Evolutionary conservation across 2,329 filamentous ascomycete genomes (phyloP), one percentile per base, ranked within the genome.

Genomic region (Xylaria sp.): DNA sequence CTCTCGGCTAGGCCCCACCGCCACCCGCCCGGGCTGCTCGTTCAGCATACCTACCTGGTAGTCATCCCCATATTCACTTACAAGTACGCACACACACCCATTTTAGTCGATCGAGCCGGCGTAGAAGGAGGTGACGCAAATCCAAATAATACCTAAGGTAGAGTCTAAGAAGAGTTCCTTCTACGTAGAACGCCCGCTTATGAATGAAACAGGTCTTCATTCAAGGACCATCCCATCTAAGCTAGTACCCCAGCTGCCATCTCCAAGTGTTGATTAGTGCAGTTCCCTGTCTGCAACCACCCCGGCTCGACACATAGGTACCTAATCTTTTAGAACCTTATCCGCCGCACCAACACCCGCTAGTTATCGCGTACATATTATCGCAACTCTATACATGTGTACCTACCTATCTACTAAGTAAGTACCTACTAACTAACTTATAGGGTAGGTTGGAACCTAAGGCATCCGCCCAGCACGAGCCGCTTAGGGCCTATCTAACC

Each of bases 401-500:
- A 31, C 28, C 28, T 38, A 36, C 17, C 51, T n/a, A 36, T 31
- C 51, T 17, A n/a, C n/a, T n/a, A n/a, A n/a, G n/a, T n/a, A 59
- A 13, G 33, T 59, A 48, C 57, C 40, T 40, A 40, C 6, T 5
- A 13, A 15, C 15, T 36, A 17, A 28, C 28, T 28, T 28, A 28
- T 28, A 28, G 5, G 38, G n/a, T 6, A 23, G 31, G 28, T 54
- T n/a, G 51, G 20, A 20, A 15, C 59, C 23, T 20, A 54, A 44
- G 59, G 33, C 59, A 54, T 49, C 46, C 53, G 4, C 31, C 36
- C 31, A 38, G 36, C 36, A 38, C 36, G 36, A 38, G 36, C 33
- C 38, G 31, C 54, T 59, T 67, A 63, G 65, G 65, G 60, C 60
- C 60, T 20, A 56, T 49, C 65, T 67, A 67, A 63, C 65, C 65